Evolutionary conservation across 1,139 yeast genomes (phyloP).

Genomic region (Protomyces lactucae-debilis): DNA sequence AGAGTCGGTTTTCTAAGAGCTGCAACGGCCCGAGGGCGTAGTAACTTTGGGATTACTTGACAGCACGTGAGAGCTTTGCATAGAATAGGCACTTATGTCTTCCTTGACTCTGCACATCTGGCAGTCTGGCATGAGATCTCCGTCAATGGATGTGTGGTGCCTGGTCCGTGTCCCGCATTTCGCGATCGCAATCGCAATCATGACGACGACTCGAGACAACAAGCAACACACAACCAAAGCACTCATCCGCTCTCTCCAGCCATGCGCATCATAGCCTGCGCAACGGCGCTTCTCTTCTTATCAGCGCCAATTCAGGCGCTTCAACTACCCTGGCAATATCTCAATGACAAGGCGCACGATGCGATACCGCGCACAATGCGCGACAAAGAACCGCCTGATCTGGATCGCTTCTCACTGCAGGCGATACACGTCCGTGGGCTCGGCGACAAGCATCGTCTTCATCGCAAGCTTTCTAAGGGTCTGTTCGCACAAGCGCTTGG

Average conservation of each 20-base stretch:
- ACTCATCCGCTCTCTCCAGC: neutral
- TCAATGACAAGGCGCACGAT: neutral
- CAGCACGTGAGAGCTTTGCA: too few relatives aligned
- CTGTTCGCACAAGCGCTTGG: neutral
- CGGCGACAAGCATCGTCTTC: constrained; percentile 8
- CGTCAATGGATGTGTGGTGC: too few relatives aligned
- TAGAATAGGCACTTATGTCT: too few relatives aligned
- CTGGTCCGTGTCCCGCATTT: too few relatives aligned
- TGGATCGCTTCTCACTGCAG: neutral
- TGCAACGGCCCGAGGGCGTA: too few relatives aligned
- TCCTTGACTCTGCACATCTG: too few relatives aligned
- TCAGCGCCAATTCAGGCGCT: neutral
- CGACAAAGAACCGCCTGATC: neutral
- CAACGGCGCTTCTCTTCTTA: neutral
- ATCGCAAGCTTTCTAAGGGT: neutral
- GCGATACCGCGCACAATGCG: neutral
- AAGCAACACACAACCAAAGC: too few relatives aligned
- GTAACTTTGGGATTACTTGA: too few relatives aligned
- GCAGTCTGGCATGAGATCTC: too few relatives aligned
- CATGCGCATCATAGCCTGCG: neutral
- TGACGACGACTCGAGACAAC: too few relatives aligned
- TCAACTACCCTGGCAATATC: neutral
- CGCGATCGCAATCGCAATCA: too few relatives aligned
- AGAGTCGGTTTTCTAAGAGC: too few relatives aligned
- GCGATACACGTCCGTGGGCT: constrained; percentile 11